These are phyloP conservation scores for Malus hybrid DNA, from an alignment of 331 rosid genomes.

Conservation along the genomic window DNA sequence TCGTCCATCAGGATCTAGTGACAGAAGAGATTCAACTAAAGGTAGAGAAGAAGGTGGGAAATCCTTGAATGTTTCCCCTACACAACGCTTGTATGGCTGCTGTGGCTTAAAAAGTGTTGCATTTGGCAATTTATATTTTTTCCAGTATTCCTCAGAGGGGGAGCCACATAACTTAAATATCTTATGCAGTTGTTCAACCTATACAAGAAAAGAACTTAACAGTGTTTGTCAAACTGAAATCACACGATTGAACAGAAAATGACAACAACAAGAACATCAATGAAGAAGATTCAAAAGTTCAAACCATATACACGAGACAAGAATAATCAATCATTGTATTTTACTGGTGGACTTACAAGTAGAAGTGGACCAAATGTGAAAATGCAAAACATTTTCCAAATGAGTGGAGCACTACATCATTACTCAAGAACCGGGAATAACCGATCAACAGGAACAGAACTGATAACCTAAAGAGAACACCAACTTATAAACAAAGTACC, in stretches of 20 bases:
- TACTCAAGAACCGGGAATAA: background rate
- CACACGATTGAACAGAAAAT: conserved; percentile 3
- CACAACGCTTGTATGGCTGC: conserved; percentile 77
- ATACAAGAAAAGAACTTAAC: conserved; percentile 19
- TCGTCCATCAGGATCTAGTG: conserved; percentile 72
- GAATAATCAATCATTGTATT: background rate
- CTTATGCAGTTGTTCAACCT: conserved; percentile 99
- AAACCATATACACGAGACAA: background rate
- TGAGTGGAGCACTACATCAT: conserved; percentile 4
- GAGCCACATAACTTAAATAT: conserved; percentile 98
- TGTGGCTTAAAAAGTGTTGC: conserved; percentile 97
- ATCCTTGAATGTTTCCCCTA: conserved; percentile 77
- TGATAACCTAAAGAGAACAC: background rate
- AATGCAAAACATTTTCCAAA: background rate
- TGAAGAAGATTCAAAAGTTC: background rate
- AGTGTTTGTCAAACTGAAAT: conserved; percentile 27
- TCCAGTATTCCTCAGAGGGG: conserved; percentile 95
- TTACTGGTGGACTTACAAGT: background rate
- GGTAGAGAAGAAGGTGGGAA: conserved; percentile 70
- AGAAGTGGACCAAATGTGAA: conserved; percentile 11
- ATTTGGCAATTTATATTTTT: conserved; percentile 84
- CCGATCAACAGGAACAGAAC: background rate
- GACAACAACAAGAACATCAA: background rate
- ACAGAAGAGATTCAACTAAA: conserved; percentile 67
- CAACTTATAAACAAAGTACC: conserved; percentile 35